Conservation (phyloP, 352 stramenopile species). For the Phytophthora syringae region DNA sequence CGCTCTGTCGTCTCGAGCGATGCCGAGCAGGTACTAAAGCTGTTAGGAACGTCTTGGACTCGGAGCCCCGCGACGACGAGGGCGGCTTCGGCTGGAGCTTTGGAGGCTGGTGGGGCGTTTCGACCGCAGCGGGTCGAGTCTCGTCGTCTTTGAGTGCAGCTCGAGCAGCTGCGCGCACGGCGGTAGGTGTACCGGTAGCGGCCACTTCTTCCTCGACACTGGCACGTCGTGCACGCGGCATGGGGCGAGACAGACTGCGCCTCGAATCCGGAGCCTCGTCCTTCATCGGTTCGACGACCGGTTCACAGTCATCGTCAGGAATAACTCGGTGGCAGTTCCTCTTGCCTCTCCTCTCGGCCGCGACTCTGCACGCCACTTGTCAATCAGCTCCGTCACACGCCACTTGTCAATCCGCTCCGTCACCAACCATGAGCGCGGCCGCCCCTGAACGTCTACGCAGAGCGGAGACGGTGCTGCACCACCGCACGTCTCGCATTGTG, state of each 20-base stretch:
- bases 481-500: constrained; percentile 71
- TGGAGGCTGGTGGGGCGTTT: constrained; percentile 11
- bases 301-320: constrained; percentile 11
- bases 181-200: constrained; percentile 20
- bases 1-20: constrained; percentile 14
- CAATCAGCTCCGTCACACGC: no score
- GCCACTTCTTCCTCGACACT: constrained; percentile 22
- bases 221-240: constrained; percentile 10
- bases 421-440: constrained; percentile 29
- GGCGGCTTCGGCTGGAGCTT: constrained; percentile 26
- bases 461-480: constrained; percentile 68
- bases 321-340: no score
- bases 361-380: constrained; percentile 9
- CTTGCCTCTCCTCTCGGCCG: no score
- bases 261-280: constrained; percentile 17
- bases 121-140: constrained; percentile 13
- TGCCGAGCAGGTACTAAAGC: constrained; percentile 35
- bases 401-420: no score
- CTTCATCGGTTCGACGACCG: constrained; percentile 28
- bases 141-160: constrained; percentile 44
- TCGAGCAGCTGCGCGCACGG: constrained; percentile 25
- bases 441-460: constrained; percentile 67
- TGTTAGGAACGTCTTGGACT: constrained; percentile 56
- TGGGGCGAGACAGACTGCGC: constrained; percentile 12
- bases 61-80: constrained; percentile 1